Conservation (phyloP, 2,329 filamentous ascomycete genomes). For the Thermoascus crustaceus region DNA sequence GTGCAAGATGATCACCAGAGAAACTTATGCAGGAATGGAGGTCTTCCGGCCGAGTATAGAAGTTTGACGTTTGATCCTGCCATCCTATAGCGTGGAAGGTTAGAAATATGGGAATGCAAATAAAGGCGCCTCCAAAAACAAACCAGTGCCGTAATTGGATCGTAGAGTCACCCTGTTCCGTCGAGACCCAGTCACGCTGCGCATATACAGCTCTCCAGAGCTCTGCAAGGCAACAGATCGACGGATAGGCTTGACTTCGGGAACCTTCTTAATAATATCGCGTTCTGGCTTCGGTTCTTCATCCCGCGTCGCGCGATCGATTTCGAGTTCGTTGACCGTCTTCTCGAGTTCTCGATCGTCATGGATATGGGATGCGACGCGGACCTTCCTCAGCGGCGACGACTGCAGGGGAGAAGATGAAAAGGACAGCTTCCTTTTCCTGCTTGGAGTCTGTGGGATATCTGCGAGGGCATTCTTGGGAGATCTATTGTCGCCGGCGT, state of each 20-base stretch:
- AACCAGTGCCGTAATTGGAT: slow-evolving; percentile 31
- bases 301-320: slow-evolving; percentile 9
- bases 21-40: slow-evolving; percentile 40
- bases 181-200: slow-evolving; percentile 24
- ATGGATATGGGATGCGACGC: slow-evolving; percentile 22
- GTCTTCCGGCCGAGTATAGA: slow-evolving; percentile 52
- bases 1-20: slow-evolving; percentile 32
- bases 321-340: slow-evolving; percentile 21
- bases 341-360: slow-evolving; percentile 22
- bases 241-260: slow-evolving; percentile 24
- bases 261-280: slow-evolving; percentile 14
- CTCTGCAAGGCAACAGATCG: slow-evolving; percentile 30
- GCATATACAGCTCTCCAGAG: slow-evolving; percentile 32
- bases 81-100: slow-evolving; percentile 39
- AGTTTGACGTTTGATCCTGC: slow-evolving; percentile 52
- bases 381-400: slow-evolving; percentile 39
- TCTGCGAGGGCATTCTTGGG: slow-evolving; percentile 21
- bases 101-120: slow-evolving; percentile 11
- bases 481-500: slow-evolving; percentile 21
- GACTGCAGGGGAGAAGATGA: slow-evolving; percentile 43
- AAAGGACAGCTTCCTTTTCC: slow-evolving; percentile 40
- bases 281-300: slow-evolving; percentile 11
- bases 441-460: slow-evolving; percentile 31
- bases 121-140: slow-evolving; percentile 10
- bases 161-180: slow-evolving; percentile 25